Evolutionary conservation across 164 flowering plant species (phyloP), one percentile per base, ranked within the genome.

Genomic region (Brasenia schreberi): DNA sequence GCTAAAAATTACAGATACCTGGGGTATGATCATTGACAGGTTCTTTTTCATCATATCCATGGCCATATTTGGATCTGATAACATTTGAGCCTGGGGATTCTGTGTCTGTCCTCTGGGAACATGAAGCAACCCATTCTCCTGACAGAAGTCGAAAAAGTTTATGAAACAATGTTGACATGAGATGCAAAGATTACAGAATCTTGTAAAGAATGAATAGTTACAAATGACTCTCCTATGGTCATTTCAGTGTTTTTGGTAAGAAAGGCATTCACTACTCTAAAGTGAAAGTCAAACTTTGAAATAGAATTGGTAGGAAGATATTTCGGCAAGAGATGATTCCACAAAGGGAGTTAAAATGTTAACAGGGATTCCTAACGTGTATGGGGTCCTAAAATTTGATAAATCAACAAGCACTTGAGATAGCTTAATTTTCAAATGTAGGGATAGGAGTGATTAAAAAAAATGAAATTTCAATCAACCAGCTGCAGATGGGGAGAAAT

Each of bases 21-120:
- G 98, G 12, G 98, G 98, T 64, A 94, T 85, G 45, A 94, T 91
- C 98, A 94, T 94, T 5, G 98, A 94, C 45, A 94, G 88, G 73
- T 94, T 94, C 74, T 94, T 94, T 85, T 94, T 94, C 98, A 94
- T 94, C 98, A 94, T 94, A 73, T 94, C 98, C 97, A 91, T 87
- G 27, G 98, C 98, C 98, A 94, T 91, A 73, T 94, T 94, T n/a
- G 98, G 98, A 77, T 94, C 98, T 70, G 98, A 86, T 67, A 91
- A 84, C 98, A 94, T 94, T 74, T 91, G 98, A 18, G 98, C 97
- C 68, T 94, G 98, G 42, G 97, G 65, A 81, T 94, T 94, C 67
- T 76, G 86, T 65, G 83, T 85, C 79, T 91, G 95, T 18, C 86
- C 97, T 76, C 89, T 91, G 0, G 98, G 98, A 67, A 91, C 97